Percentiles rank a stretch among this genome's conserved stretches.
Conservation (phyloP, 495 filamentous ascomycete species). For the Aspergillus nanangensis region DNA sequence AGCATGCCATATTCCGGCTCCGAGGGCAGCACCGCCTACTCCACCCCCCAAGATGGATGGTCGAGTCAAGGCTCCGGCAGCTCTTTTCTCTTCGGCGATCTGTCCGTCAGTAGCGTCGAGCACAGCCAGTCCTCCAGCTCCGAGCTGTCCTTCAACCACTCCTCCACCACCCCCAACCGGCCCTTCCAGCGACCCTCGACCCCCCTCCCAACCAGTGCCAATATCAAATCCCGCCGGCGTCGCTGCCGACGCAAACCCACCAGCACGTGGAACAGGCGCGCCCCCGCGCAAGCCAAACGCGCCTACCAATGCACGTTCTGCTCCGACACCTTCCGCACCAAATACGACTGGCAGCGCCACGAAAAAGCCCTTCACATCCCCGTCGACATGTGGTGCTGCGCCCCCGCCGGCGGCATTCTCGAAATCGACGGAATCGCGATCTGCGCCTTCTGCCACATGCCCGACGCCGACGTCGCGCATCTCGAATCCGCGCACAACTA, state of each 20-base stretch:
- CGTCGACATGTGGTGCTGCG: slow-evolving; percentile 70
- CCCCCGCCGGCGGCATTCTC: slow-evolving; percentile 46
- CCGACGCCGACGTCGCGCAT: slow-evolving; percentile 8
- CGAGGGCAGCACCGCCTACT: neutral
- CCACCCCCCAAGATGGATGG: neutral
- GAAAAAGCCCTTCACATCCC: slow-evolving; percentile 72
- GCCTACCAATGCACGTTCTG: slow-evolving; percentile 70
- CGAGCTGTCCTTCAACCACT: slow-evolving; percentile 3
- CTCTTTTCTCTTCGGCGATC: slow-evolving; percentile 8
- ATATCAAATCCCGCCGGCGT: neutral
- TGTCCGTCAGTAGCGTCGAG: slow-evolving; percentile 11
- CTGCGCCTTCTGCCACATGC: slow-evolving; percentile 21
- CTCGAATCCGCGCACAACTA: slow-evolving; percentile 53
- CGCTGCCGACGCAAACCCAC: slow-evolving; percentile 5
- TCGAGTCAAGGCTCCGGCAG: slow-evolving; percentile 12
- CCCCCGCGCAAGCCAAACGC: neutral
- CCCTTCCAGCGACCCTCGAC: neutral
- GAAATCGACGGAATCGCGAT: slow-evolving; percentile 45
- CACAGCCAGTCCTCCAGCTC: slow-evolving; percentile 16
- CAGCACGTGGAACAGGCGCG: neutral
- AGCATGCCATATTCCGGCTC: neutral
- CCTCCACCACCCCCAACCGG: no score
- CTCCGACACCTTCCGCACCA: slow-evolving; percentile 68
- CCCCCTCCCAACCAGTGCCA: slow-evolving; percentile 6
- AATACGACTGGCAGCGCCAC: slow-evolving; percentile 78